phyloP scores from a whole-genome alignment of 129 eudicot species.

The Flaveria linearis region DNA sequence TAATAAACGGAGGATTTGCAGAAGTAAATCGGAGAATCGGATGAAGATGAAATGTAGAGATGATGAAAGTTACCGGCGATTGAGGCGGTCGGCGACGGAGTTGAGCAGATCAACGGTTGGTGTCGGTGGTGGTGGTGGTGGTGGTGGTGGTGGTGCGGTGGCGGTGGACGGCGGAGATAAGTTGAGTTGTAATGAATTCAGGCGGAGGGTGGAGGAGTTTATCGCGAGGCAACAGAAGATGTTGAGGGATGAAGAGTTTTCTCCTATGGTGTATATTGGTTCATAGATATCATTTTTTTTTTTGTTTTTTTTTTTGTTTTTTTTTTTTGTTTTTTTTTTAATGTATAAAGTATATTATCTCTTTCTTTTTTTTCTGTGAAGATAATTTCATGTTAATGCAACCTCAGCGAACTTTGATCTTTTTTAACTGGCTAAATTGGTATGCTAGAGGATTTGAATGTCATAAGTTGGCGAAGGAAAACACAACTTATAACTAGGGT shows the following conservation, averaged over 20 bases:
- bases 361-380: too few relatives aligned
- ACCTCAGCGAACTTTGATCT: too few relatives aligned
- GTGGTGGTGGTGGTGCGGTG: slow-evolving; percentile 35
- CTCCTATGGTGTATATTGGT: slow-evolving; percentile 24
- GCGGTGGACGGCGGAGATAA: slow-evolving; percentile 37
- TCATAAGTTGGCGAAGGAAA: too few relatives aligned
- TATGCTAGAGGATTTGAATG: too few relatives aligned
- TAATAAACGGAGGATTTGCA: slow-evolving; percentile 20
- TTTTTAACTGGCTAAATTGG: too few relatives aligned
- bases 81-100: slow-evolving; percentile 13
- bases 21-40: slow-evolving; percentile 49
- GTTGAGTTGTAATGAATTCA: slow-evolving; percentile 78
- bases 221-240: slow-evolving; percentile 83
- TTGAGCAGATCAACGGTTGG: slow-evolving; percentile 18
- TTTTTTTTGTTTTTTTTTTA: too few relatives aligned
- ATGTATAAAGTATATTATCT: too few relatives aligned
- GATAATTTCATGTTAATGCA: too few relatives aligned
- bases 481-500: too few relatives aligned
- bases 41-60: not conserved
- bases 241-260: slow-evolving; percentile 73
- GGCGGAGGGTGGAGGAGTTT: slow-evolving; percentile 76
- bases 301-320: too few relatives aligned
- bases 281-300: not conserved
- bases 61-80: not conserved
- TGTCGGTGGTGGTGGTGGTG: slow-evolving; percentile 3